Conservation (phyloP, 306 rosid species). For the Astragalus membranaceus region DNA sequence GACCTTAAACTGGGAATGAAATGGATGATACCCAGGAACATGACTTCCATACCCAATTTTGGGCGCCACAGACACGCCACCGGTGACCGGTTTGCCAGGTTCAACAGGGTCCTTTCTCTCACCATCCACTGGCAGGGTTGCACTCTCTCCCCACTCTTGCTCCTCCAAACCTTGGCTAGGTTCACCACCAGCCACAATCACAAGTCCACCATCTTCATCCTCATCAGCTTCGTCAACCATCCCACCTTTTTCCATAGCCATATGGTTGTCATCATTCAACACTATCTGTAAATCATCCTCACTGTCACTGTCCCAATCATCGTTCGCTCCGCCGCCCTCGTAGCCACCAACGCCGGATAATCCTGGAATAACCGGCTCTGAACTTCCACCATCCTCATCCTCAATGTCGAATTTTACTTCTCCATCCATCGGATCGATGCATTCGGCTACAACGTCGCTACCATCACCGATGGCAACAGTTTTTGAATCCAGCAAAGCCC, state of each 20-base stretch:
- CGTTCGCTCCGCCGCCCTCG: conserved; percentile 30
- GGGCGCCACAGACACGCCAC: conserved; percentile 27
- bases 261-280: conserved; percentile 64
- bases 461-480: neutral
- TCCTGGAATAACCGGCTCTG: conserved; percentile 79
- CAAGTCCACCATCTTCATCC: conserved; percentile 70
- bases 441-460: neutral
- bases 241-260: conserved; percentile 75
- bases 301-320: conserved; percentile 92
- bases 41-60: conserved; percentile 80
- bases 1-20: conserved; percentile 99
- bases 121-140: conserved; percentile 39
- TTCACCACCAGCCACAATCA: conserved; percentile 66
- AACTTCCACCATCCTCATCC: conserved; percentile 40
- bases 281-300: conserved; percentile 98
- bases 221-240: conserved; percentile 43
- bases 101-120: conserved; percentile 78
- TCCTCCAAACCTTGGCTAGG: conserved; percentile 53
- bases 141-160: conserved; percentile 83
- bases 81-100: conserved; percentile 29
- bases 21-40: conserved; percentile 78
- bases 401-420: conserved; percentile 90
- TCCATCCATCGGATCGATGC: conserved; percentile 44
- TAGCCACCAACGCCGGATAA: conserved; percentile 18
- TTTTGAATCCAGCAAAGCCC: conserved; percentile 24